Percentiles rank a stretch among this genome's conserved stretches.
phyloP scores from a whole-genome alignment of 805 yeast genomes.

The Metschnikowia cubensis region DNA sequence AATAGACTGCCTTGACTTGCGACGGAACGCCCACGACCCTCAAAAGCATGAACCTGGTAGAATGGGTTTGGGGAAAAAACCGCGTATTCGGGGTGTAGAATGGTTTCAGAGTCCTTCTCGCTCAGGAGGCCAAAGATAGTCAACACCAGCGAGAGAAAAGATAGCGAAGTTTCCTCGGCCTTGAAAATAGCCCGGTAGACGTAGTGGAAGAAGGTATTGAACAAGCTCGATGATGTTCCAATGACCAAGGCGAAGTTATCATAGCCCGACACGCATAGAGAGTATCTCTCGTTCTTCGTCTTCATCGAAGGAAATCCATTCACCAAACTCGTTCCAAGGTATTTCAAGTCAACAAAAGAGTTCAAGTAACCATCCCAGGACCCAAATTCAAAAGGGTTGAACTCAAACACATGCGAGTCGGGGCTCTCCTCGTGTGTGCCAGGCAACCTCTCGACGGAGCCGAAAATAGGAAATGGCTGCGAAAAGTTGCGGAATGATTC shows the following conservation, averaged over 20 bases:
- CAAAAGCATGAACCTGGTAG: conserved; percentile 17
- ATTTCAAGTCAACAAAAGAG: conserved; percentile 48
- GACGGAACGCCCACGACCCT: conserved; percentile 16
- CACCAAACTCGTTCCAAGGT: conserved; percentile 46
- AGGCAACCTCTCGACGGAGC: conserved; percentile 39
- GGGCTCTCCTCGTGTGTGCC: conserved; percentile 24
- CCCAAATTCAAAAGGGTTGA: conserved; percentile 65
- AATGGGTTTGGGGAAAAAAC: conserved; percentile 62
- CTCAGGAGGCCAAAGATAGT: conserved; percentile 12
- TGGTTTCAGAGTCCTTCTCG: conserved; percentile 17
- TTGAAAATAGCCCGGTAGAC: conserved; percentile 38
- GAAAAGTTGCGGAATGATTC: conserved; percentile 32
- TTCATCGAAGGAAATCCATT: conserved; percentile 39
- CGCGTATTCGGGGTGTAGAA: conserved; percentile 58
- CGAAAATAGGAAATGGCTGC: conserved; percentile 50
- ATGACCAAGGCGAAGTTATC: conserved; percentile 59
- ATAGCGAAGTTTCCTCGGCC: conserved; percentile 9
- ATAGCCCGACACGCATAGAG: conserved; percentile 48
- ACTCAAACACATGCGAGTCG: conserved; percentile 49
- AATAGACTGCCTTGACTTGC: conserved; percentile 22
- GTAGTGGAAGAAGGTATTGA: conserved; percentile 46
- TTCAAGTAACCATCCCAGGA: conserved; percentile 53
- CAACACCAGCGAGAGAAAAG: conserved; percentile 12
- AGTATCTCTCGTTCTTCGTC: conserved; percentile 19
- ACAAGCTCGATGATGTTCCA: conserved; percentile 62